A percentile compares a stretch with the other conserved stretches of the same genome.
Conservation (phyloP, 1,284 basidiomycete species). For the Volvariella volvacea region DNA sequence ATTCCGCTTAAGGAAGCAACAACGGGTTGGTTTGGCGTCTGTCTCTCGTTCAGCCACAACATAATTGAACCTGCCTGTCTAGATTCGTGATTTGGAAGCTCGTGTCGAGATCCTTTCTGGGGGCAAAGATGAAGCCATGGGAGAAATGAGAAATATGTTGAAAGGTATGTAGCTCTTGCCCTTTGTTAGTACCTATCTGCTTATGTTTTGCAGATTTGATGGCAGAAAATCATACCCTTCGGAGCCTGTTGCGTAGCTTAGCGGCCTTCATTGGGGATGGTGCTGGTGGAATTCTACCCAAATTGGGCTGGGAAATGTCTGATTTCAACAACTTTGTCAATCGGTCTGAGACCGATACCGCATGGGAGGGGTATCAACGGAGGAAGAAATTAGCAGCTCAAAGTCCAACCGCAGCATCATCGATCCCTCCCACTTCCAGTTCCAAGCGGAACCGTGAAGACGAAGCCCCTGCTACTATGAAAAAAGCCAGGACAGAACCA, state of each 20-base stretch:
- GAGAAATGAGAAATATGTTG: slow-evolving; percentile 75
- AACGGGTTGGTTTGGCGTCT: slow-evolving; percentile 43
- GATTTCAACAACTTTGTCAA: slow-evolving; percentile 79
- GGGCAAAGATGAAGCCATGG: slow-evolving; percentile 81
- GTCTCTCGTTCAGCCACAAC: slow-evolving; percentile 2
- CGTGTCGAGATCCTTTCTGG: slow-evolving; percentile 86
- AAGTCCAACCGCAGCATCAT: slow-evolving; percentile 16
- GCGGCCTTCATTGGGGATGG: slow-evolving; percentile 83
- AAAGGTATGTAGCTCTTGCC: slow-evolving; percentile 40
- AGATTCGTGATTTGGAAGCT: slow-evolving; percentile 92
- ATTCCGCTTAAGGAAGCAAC: slow-evolving; percentile 86
- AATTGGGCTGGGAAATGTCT: slow-evolving; percentile 70
- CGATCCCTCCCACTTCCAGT: slow-evolving; percentile 10
- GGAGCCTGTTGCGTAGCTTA: slow-evolving; percentile 70
- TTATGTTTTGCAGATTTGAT: slow-evolving; percentile 57
- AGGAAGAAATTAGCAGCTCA: slow-evolving; percentile 40
- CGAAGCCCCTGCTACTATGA: slow-evolving; percentile 33
- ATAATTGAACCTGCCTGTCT: slow-evolving; percentile 7
- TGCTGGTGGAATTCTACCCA: slow-evolving; percentile 66
- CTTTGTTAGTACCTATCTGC: slow-evolving; percentile 9
- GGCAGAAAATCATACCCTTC: slow-evolving; percentile 81
- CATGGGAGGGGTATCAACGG: slow-evolving; percentile 79
- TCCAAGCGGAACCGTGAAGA: slow-evolving; percentile 45
- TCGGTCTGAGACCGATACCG: slow-evolving; percentile 84
- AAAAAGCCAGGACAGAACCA: slow-evolving; percentile 38